Percentiles rank a stretch among this genome's conserved stretches.
These are phyloP conservation scores for Backusella morwellensis DNA, from an alignment of 192 early-diverging fungal species.

Conservation along the genomic window DNA sequence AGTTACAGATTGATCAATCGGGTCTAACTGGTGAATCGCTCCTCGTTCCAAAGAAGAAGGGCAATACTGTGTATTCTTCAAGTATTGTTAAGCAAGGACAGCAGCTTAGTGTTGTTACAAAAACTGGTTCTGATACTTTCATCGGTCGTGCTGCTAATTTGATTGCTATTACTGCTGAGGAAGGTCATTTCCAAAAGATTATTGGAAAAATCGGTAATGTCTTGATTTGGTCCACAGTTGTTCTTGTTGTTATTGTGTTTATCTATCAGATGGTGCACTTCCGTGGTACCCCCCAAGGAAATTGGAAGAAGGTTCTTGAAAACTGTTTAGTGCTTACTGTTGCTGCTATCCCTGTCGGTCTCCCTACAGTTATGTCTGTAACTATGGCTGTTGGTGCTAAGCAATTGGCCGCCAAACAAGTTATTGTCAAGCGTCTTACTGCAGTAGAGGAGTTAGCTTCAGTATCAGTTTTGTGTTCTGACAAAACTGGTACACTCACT, in stretches of 20 bases:
- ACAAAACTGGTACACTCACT: slow-evolving; percentile 92
- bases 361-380: slow-evolving; percentile 94
- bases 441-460: slow-evolving; percentile 95
- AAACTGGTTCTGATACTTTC: slow-evolving; percentile 91
- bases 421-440: slow-evolving; percentile 93
- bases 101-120: slow-evolving; percentile 88
- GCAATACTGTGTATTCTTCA: slow-evolving; percentile 85
- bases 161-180: slow-evolving; percentile 88
- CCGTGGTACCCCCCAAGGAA: slow-evolving; percentile 47
- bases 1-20: slow-evolving; percentile 89
- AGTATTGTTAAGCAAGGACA: slow-evolving; percentile 95
- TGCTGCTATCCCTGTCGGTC: slow-evolving; percentile 91
- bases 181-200: slow-evolving; percentile 97
- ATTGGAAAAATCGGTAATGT: slow-evolving; percentile 94
- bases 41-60: slow-evolving; percentile 81
- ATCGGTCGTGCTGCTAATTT: slow-evolving; percentile 93
- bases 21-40: slow-evolving; percentile 95
- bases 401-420: slow-evolving; percentile 88
- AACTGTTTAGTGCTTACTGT: slow-evolving; percentile 85
- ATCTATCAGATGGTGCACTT: slow-evolving; percentile 68
- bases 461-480: slow-evolving; percentile 82
- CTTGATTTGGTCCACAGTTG: slow-evolving; percentile 78
- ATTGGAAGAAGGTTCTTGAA: slow-evolving; percentile 62
- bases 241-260: slow-evolving; percentile 79
- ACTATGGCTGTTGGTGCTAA: slow-evolving; percentile 97